Percentiles rank a stretch among this genome's conserved stretches.
phyloP scores from a whole-genome alignment of 1,284 basidiomycete genomes.

The Butyriboletus appendiculatus region DNA sequence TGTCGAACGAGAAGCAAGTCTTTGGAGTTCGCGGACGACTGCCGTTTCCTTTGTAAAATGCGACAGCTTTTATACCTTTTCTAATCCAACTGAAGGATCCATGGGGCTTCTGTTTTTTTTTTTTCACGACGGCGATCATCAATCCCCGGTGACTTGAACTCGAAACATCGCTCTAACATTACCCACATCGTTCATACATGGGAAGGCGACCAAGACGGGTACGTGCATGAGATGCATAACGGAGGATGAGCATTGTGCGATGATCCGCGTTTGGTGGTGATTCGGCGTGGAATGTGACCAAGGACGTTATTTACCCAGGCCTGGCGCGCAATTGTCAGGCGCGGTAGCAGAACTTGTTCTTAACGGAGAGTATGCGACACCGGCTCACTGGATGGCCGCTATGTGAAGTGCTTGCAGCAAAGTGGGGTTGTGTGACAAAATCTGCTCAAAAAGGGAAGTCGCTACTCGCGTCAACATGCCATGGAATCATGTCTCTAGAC shows the following conservation, averaged over 20 bases:
- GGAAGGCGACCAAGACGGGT: too few relatives aligned
- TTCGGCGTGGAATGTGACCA: not conserved
- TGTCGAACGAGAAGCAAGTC: constrained; percentile 2
- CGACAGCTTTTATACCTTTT: constrained; percentile 23
- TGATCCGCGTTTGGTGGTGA: too few relatives aligned
- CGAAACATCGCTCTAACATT: not conserved
- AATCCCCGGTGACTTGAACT: not conserved
- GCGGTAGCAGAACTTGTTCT: not conserved
- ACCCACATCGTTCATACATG: not conserved
- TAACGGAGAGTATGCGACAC: too few relatives aligned
- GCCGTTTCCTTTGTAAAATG: not conserved
- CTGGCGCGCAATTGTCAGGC: not conserved
- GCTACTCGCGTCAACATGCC: too few relatives aligned
- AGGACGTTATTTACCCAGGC: too few relatives aligned
- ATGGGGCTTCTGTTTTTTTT: not conserved
- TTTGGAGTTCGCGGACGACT: not conserved
- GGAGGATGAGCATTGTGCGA: too few relatives aligned
- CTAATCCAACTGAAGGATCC: not conserved
- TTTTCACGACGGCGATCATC: not conserved
- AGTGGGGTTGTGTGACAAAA: not conserved
- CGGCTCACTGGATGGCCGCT: too few relatives aligned
- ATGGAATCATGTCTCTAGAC: not conserved
- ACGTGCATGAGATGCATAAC: too few relatives aligned
- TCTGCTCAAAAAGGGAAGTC: constrained; percentile 25
- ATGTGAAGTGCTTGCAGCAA: too few relatives aligned